Conservation (phyloP, 495 filamentous ascomycete species). For the Trichoderma gamsii region DNA sequence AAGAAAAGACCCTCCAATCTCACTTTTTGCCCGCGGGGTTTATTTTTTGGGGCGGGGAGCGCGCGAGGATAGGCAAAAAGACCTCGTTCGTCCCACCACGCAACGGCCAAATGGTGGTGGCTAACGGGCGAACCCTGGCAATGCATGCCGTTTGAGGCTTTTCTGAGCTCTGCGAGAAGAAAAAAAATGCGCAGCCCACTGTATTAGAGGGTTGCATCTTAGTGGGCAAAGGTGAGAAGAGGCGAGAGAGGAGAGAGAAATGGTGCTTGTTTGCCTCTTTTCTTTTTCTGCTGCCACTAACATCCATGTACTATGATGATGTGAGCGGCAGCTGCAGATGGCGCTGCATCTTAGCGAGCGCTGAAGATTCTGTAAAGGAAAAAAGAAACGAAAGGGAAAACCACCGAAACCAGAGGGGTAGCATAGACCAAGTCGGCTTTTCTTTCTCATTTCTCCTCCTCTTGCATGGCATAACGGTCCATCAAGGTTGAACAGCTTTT, state of each 20-base stretch:
- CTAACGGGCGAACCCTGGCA: background rate
- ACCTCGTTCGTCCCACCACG: background rate
- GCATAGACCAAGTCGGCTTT: no score
- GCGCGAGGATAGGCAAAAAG: background rate
- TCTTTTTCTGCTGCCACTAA: background rate
- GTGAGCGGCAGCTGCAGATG: background rate
- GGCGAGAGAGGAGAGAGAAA: background rate
- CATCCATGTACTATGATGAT: background rate
- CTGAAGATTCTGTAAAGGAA: background rate
- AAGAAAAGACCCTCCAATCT: background rate
- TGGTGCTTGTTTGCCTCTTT: background rate
- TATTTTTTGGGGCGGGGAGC: background rate
- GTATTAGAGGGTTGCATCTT: background rate
- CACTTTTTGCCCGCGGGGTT: background rate
- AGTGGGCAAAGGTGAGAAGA: background rate
- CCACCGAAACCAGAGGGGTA: no score
- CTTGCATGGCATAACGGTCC: no score
- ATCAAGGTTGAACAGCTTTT: no score
- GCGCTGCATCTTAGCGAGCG: background rate
- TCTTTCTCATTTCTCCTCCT: no score
- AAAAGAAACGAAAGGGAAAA: no score
- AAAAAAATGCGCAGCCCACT: background rate
- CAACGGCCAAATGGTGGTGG: background rate
- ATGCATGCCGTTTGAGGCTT: constrained; percentile 9
- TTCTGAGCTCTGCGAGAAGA: background rate